Evolutionary conservation across 768 basidiomycete genomes (phyloP), one percentile per base, ranked within the genome.

Genomic region (Gymnopilus dilepis): DNA sequence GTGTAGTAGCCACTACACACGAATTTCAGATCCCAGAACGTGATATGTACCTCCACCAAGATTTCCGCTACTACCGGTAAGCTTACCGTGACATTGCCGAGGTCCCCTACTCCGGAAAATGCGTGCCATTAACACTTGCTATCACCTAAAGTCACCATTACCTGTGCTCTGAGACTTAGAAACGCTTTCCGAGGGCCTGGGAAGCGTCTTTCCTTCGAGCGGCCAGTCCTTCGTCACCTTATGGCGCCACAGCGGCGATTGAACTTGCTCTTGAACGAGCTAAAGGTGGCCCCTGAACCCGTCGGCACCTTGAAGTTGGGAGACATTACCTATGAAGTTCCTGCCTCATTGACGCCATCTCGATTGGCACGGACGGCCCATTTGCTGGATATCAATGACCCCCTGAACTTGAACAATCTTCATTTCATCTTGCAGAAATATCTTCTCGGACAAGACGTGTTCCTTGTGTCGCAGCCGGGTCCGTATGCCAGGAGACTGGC

Each of bases 391-490:
- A 66, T 80, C n/a, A 66, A 77, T 43, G 81, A 88, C 65, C 69
- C 80, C 0, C 76, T 84, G 45, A 88, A 84, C 65, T 59, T 80
- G 42, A 84, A 86, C 56, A 85, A 88, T 63, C 70, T 90, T 24
- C 82, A 86, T 69, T 90, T 86, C 65, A 78, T 89, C 74, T 69
- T 90, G 65, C 86, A 90, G 76, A 90, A 90, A 71, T 85, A 84
- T 68, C 68, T 89, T 15, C 78, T 90, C 0, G 87, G 86, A 3
- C 88, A 89, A 70, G 88, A 89, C 69, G 76, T 87, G 4, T 90
- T 89, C 69, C 72, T 90, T 22, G 77, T 89, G 3, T 85, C 85
- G 0, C 86, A 89, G 64, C 88, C 88, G 0, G 88, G 88, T 0
- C 87, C 87, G 2, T 88, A 88, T 72, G 87, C 88, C 11, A 77